phyloP scores from a whole-genome alignment of 495 filamentous ascomycete genomes.

The Aspergillus kassunensis region DNA sequence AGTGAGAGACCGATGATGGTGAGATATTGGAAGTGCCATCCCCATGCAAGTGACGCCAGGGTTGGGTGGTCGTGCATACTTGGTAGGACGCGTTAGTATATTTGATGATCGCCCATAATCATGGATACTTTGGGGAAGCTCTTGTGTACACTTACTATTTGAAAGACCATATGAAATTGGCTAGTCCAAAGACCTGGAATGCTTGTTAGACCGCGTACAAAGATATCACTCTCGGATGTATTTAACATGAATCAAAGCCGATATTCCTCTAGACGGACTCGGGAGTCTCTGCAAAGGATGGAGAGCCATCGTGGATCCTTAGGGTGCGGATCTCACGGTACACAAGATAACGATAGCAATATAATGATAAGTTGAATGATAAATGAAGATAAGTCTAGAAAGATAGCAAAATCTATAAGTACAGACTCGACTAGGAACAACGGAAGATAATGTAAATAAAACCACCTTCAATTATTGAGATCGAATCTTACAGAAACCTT shows the following conservation, averaged over 20 bases:
- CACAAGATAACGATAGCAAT: neutral
- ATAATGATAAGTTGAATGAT: neutral
- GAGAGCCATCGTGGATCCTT: slow-evolving; percentile 12
- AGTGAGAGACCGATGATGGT: slow-evolving; percentile 77
- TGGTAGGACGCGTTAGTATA: too few relatives aligned
- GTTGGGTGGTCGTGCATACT: slow-evolving; percentile 47
- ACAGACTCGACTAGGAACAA: too few relatives aligned
- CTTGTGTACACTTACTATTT: slow-evolving; percentile 51
- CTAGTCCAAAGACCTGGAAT: slow-evolving; percentile 44
- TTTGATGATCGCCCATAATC: too few relatives aligned
- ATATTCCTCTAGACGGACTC: slow-evolving; percentile 67
- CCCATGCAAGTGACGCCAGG: slow-evolving; percentile 55
- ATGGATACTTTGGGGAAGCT: too few relatives aligned
- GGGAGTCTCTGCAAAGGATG: slow-evolving; percentile 71
- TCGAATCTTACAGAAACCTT: neutral
- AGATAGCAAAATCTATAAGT: too few relatives aligned
- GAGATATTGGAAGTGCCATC: slow-evolving; percentile 80
- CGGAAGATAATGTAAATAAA: too few relatives aligned
- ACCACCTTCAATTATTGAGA: too few relatives aligned
- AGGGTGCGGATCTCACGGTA: neutral
- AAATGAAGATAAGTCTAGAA: neutral
- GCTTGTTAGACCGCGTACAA: neutral
- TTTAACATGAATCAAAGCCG: slow-evolving; percentile 65
- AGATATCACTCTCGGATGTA: neutral
- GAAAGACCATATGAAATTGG: slow-evolving; percentile 66